Conservation (phyloP, 108 stramenopile species). For the Cyclotella kingstonii region DNA sequence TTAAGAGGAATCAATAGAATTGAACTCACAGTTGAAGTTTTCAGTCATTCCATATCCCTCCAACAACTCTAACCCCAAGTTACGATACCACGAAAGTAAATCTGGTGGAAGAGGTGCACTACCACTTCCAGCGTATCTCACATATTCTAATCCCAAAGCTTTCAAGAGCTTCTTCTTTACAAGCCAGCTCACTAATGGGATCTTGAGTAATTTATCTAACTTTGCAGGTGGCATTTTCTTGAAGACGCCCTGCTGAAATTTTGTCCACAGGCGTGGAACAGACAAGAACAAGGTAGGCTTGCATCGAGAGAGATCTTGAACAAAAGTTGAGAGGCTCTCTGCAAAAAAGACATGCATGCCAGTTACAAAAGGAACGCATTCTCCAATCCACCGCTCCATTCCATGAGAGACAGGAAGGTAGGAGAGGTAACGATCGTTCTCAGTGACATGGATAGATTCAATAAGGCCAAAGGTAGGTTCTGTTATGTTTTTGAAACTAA, state of each 20-base stretch:
- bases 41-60: conserved; percentile 87
- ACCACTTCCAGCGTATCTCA: conserved; percentile 71
- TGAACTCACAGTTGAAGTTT: conserved; percentile 76
- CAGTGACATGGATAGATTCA: conserved; percentile 42
- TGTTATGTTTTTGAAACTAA: conserved; percentile 59
- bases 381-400: conserved; percentile 83
- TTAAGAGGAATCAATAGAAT: background rate
- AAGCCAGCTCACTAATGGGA: conserved; percentile 57
- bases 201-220: conserved; percentile 55
- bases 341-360: conserved; percentile 62
- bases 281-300: conserved; percentile 71
- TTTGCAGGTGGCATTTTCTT: conserved; percentile 64
- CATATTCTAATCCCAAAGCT: conserved; percentile 61
- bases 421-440: conserved; percentile 71
- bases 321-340: conserved; percentile 67
- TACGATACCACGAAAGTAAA: conserved; percentile 63
- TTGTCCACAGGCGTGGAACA: conserved; percentile 82
- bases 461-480: conserved; percentile 54
- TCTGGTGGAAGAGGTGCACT: conserved; percentile 66
- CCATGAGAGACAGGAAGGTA: conserved; percentile 78
- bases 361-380: conserved; percentile 57
- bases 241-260: conserved; percentile 78
- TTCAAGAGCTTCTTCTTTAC: conserved; percentile 75
- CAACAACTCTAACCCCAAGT: conserved; percentile 65
- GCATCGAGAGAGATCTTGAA: conserved; percentile 67